Percentiles rank a stretch among this genome's conserved stretches.
phyloP scores from a whole-genome alignment of 306 rosid genomes.

The Prunus mira region DNA sequence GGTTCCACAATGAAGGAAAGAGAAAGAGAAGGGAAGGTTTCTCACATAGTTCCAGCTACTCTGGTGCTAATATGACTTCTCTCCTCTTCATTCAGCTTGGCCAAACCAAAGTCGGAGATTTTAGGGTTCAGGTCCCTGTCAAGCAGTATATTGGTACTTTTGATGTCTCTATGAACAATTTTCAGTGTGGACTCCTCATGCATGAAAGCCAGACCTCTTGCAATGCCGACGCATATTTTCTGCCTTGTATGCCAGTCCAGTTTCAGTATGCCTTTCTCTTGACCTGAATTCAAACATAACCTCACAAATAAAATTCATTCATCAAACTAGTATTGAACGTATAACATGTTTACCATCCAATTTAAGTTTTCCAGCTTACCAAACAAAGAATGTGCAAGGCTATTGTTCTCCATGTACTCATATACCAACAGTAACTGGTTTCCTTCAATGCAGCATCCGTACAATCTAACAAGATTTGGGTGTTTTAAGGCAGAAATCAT shows the following conservation, averaged over 20 bases:
- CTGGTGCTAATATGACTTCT: conserved; percentile 53
- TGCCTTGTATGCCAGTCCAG: conserved; percentile 37
- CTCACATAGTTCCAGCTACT: conserved; percentile 16
- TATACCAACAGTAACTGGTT: conserved; percentile 16
- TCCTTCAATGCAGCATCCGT: conserved; percentile 15
- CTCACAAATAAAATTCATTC: background rate
- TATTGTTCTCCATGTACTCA: conserved; percentile 22
- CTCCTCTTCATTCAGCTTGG: conserved; percentile 59
- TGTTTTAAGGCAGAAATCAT: conserved; percentile 21
- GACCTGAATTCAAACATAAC: background rate
- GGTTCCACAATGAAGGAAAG: background rate
- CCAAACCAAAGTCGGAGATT: conserved; percentile 76
- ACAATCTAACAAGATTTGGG: conserved; percentile 9
- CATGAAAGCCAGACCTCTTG: conserved; percentile 58
- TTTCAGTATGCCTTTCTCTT: background rate
- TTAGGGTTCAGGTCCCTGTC: conserved; percentile 53
- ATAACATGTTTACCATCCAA: background rate
- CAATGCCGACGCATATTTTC: conserved; percentile 58
- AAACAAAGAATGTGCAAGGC: conserved; percentile 18
- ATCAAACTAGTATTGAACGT: background rate
- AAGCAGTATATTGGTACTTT: conserved; percentile 50
- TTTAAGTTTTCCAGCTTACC: background rate
- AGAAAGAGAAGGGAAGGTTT: background rate
- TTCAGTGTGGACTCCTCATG: conserved; percentile 60
- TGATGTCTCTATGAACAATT: conserved; percentile 69